A percentile compares a stretch with the other conserved stretches of the same genome.
Conservation (phyloP, 192 early-diverging fungal species). For the Coemansia sp. region DNA sequence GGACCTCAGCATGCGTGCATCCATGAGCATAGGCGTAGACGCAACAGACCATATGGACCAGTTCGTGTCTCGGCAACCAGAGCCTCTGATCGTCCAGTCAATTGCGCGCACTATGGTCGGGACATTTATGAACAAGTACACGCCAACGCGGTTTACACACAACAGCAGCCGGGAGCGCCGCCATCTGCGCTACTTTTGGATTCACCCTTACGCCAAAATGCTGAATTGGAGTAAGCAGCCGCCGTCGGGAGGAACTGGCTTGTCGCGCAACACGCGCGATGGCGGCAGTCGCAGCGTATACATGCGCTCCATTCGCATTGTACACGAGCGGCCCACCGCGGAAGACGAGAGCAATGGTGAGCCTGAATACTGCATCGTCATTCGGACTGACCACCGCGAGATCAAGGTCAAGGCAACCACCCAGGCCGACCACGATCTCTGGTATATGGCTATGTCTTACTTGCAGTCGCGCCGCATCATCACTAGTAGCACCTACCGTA, state of each 20-base stretch:
- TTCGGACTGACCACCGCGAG: slow-evolving; percentile 69
- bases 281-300: slow-evolving; percentile 58
- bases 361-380: slow-evolving; percentile 61
- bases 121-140: slow-evolving; percentile 72
- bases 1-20: slow-evolving; percentile 13
- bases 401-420: slow-evolving; percentile 71
- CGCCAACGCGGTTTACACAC: slow-evolving; percentile 53
- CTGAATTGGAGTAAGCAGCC: slow-evolving; percentile 73
- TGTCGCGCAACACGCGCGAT: slow-evolving; percentile 32
- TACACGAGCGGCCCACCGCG: slow-evolving; percentile 43
- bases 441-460: slow-evolving; percentile 63
- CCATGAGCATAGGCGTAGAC: slow-evolving; percentile 29
- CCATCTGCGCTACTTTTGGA: slow-evolving; percentile 76
- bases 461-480: slow-evolving; percentile 54
- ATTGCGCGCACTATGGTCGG: slow-evolving; percentile 83
- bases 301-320: slow-evolving; percentile 61
- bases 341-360: slow-evolving; percentile 18
- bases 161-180: slow-evolving; percentile 59
- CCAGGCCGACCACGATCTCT: slow-evolving; percentile 68
- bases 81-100: slow-evolving; percentile 66
- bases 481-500: slow-evolving; percentile 47
- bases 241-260: slow-evolving; percentile 45
- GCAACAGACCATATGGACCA: slow-evolving; percentile 20
- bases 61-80: slow-evolving; percentile 40
- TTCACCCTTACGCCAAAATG: slow-evolving; percentile 77